Percentiles rank a stretch among this genome's conserved stretches.
Evolutionary conservation across 2,329 filamentous ascomycete genomes (phyloP).

Genomic region (Amylocarpus encephaloides): DNA sequence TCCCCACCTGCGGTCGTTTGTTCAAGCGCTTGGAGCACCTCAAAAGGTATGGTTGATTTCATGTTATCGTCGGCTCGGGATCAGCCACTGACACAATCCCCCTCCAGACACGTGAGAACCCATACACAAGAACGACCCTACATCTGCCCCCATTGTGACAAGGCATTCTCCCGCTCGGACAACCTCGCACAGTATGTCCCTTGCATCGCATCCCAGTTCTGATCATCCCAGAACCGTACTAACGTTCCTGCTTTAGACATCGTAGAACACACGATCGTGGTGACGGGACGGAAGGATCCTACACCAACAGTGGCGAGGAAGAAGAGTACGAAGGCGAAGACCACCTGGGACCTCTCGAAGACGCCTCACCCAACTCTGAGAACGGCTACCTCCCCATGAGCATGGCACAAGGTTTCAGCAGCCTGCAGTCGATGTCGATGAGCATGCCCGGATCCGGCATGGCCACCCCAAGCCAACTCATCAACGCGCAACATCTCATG

Average conservation of each 20-base stretch:
- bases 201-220: conserved; percentile 18
- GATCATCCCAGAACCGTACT: conserved; percentile 18
- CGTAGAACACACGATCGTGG: conserved; percentile 76
- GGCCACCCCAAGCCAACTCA: conserved; percentile 34
- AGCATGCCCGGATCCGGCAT: conserved; percentile 27
- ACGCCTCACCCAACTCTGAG: conserved; percentile 68
- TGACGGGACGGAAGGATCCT: conserved; percentile 57
- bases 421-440: conserved; percentile 24
- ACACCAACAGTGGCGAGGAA: conserved; percentile 60
- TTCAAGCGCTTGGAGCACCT: conserved; percentile 99
- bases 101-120: conserved; percentile 87
- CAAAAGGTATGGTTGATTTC: conserved; percentile 72
- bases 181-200: conserved; percentile 88
- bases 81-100: conserved; percentile 43
- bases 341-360: conserved; percentile 72
- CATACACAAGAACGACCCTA: conserved; percentile 99
- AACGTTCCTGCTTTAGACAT: conserved; percentile 42
- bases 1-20: conserved; percentile 90
- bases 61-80: conserved; percentile 31
- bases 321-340: conserved; percentile 80
- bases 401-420: conserved; percentile 23
- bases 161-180: conserved; percentile 96
- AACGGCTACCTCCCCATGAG: conserved; percentile 48
- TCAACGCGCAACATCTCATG: conserved; percentile 32
- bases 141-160: conserved; percentile 95